Percentiles rank a stretch among this genome's conserved stretches.
These are phyloP conservation scores for Pythium angustatum DNA, from an alignment of 352 stramenopile species.

Conservation along the genomic window DNA sequence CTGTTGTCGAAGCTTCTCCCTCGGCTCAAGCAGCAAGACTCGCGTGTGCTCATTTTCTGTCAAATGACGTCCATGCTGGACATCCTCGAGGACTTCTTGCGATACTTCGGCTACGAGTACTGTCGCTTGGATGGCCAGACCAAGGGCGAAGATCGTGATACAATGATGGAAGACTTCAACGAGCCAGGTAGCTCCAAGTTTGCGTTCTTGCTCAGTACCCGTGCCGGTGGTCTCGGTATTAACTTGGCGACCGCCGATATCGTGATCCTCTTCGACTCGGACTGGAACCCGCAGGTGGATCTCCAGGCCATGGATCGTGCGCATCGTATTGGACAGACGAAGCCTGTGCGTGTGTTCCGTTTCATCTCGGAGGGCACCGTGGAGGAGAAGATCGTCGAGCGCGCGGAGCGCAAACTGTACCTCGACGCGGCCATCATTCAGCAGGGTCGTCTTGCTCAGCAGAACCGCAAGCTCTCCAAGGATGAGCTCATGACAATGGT, in stretches of 20 bases:
- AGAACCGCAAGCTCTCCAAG: constrained; percentile 93
- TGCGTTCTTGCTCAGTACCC: constrained; percentile 97
- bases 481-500: constrained; percentile 99
- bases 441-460: constrained; percentile 94
- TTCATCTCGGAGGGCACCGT: constrained; percentile 98
- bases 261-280: constrained; percentile 97
- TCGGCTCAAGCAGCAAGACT: constrained; percentile 85
- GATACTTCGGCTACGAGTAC: constrained; percentile 84
- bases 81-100: constrained; percentile 99
- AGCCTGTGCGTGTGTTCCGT: constrained; percentile 98
- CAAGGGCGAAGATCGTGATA: constrained; percentile 84
- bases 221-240: constrained; percentile 96
- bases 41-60: constrained; percentile 98
- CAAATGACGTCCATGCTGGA: constrained; percentile 99
- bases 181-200: constrained; percentile 95
- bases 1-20: constrained; percentile 95
- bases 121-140: constrained; percentile 83
- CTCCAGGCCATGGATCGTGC: constrained; percentile 98
- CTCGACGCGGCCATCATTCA: constrained; percentile 99
- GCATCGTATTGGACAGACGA: constrained; percentile 98
- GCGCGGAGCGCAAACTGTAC: constrained; percentile 98
- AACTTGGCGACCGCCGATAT: constrained; percentile 99
- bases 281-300: constrained; percentile 99
- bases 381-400: constrained; percentile 99
- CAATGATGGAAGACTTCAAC: constrained; percentile 99